phyloP scores from a whole-genome alignment of 225 moss, liverwort and hornwort genomes.

The Asterella californica region DNA sequence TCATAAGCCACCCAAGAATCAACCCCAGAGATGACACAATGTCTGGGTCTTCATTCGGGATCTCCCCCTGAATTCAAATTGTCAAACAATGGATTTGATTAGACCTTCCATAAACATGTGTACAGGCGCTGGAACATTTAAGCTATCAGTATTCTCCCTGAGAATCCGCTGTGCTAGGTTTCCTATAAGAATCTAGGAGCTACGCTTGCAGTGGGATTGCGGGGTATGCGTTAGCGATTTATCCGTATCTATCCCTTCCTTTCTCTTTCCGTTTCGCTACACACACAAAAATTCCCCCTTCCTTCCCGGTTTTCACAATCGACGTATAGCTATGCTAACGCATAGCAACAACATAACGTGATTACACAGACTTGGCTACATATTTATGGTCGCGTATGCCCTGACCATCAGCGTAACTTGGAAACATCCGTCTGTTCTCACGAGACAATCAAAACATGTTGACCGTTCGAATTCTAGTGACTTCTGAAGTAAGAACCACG shows the following conservation, averaged over 20 bases:
- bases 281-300: no score
- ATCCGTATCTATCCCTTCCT: no score
- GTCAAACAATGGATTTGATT: neutral
- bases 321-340: no score
- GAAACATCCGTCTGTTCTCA: no score
- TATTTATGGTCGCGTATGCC: neutral
- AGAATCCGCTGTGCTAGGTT: neutral
- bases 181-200: no score
- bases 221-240: no score
- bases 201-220: no score
- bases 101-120: neutral
- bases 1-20: constrained; percentile 45
- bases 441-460: no score
- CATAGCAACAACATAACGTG: neutral
- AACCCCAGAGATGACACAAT: constrained; percentile 31
- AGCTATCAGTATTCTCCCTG: neutral
- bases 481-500: neutral
- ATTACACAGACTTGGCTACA: neutral
- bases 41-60: constrained; percentile 4
- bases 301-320: no score
- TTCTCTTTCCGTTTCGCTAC: no score
- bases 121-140: neutral
- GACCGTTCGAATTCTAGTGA: no score
- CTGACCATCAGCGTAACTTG: no score
- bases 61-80: neutral